These are phyloP conservation scores for Escallonia rubra DNA, from an alignment of 129 eudicot species.

Conservation along the genomic window DNA sequence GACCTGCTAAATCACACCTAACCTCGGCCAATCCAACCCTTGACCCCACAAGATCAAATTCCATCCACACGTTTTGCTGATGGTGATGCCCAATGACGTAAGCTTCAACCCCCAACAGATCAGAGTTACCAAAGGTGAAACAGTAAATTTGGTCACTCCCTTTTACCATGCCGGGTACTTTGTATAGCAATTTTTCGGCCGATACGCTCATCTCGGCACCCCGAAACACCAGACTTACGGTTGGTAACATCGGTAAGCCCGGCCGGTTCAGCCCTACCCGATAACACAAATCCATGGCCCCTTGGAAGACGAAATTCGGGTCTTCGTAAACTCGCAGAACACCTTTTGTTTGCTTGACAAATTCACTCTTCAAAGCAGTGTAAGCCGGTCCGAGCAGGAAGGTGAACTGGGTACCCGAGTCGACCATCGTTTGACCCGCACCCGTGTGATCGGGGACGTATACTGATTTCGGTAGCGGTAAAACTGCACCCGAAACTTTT, in stretches of 20 bases:
- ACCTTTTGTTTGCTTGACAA: conserved; percentile 49
- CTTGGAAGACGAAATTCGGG: conserved; percentile 70
- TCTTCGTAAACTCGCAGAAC: conserved; percentile 60
- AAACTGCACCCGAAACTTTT: conserved; percentile 42
- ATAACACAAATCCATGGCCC: conserved; percentile 86
- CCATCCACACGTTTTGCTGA: conserved; percentile 89
- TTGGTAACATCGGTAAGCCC: conserved; percentile 54
- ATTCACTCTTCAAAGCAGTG: conserved; percentile 58
- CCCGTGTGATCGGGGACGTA: conserved; percentile 85
- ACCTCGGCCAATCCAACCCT: conserved; percentile 82
- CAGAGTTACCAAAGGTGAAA: conserved; percentile 88
- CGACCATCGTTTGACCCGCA: conserved; percentile 93
- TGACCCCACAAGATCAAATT: conserved; percentile 61
- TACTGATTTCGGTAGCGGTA: conserved; percentile 68
- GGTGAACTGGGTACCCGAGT: conserved; percentile 82
- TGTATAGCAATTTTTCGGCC: conserved; percentile 49
- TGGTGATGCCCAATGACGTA: conserved; percentile 87
- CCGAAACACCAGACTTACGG: conserved; percentile 64
- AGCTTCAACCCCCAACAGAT: conserved; percentile 75
- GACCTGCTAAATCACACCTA: conserved; percentile 66
- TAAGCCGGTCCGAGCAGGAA: conserved; percentile 78
- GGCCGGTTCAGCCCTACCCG: conserved; percentile 34
- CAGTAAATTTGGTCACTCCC: conserved; percentile 64
- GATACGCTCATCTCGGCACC: conserved; percentile 74
- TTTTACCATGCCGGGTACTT: conserved; percentile 44